Base-by-base conservation (phyloP, 805 yeast species). In the Barnettozyma populi region DNA sequence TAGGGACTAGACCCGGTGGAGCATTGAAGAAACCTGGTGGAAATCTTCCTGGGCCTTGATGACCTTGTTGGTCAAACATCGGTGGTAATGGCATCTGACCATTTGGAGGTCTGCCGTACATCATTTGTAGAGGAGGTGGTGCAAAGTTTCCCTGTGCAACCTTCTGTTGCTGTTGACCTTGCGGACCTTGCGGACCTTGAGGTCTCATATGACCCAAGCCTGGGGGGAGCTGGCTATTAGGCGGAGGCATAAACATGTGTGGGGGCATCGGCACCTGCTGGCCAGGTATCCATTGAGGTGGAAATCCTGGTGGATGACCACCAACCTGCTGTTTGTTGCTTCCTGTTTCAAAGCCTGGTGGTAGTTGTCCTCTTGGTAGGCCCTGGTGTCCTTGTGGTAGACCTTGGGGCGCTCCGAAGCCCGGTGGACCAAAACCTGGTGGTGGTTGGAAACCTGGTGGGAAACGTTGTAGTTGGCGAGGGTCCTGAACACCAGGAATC, bases 1-100 rank as follows among this genome's bases (percentile, higher is more conserved):
- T 23, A 25, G 49, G 52, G 36, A 50, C 42, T 6, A 48, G 48
- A 18, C 55, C 55, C 11, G 51, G 60, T 20, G 60, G 61, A 23
- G 47, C 55, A 38, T 47, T 51, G 46, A 55, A 56, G 45, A 55
- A 56, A 0, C 60, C 57, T 1, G 60, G 62, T 42, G 62, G 61
- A 16, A 55, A 53, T 35, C 56, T 48, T 13, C 42, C 48, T 31
- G 44, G 49, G 7, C 39, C 48, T n/a, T 38, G 44, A 16, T 20
- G 39, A 20, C 36, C 48, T 24, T 37, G 52, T 14, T 41, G 47
- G 23, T 46, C 49, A 32, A 48, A 49, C 38, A 39, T 43, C 20
- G 47, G 52, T 43, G 41, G 52, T 24, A 50, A 43, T 16, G 46
- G 47, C 6, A 49, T 25, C 41, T 49, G 52, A 3, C 49, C 48